These are phyloP conservation scores for Geranomyces michiganensis DNA, from an alignment of 192 early-diverging fungal genomes.

Conservation along the genomic window DNA sequence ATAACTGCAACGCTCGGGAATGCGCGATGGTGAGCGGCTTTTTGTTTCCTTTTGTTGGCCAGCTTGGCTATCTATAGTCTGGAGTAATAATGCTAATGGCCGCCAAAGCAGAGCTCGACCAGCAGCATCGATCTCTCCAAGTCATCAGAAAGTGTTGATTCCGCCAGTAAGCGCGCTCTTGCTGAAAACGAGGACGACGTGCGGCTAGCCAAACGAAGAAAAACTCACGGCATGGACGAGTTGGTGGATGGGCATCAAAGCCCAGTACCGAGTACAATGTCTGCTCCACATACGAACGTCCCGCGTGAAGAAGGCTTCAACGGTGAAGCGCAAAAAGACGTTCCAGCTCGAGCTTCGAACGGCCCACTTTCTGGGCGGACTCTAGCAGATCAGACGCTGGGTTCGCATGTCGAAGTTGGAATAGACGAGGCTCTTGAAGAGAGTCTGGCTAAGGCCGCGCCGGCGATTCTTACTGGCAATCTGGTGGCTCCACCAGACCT, in stretches of 20 bases:
- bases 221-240: background rate
- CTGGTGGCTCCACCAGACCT: slow-evolving; percentile 5
- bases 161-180: background rate
- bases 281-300: background rate
- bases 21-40: too few species aligned
- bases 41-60: too few species aligned
- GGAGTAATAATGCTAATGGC: too few species aligned
- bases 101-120: too few species aligned
- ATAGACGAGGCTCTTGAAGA: background rate
- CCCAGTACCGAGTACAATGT: background rate
- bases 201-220: background rate
- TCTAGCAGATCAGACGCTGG: background rate
- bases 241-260: background rate
- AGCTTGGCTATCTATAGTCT: too few species aligned
- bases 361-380: background rate
- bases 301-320: background rate
- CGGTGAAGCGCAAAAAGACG: background rate
- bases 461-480: slow-evolving; percentile 1
- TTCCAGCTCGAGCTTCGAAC: background rate
- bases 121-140: too few species aligned
- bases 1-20: too few species aligned
- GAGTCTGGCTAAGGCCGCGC: background rate
- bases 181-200: background rate
- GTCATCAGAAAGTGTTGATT: too few species aligned
- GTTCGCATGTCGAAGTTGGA: background rate